A percentile compares a stretch with the other conserved stretches of the same genome.
Evolutionary conservation across 1,284 basidiomycete species (phyloP).

Genomic region (Moniliella sp.): DNA sequence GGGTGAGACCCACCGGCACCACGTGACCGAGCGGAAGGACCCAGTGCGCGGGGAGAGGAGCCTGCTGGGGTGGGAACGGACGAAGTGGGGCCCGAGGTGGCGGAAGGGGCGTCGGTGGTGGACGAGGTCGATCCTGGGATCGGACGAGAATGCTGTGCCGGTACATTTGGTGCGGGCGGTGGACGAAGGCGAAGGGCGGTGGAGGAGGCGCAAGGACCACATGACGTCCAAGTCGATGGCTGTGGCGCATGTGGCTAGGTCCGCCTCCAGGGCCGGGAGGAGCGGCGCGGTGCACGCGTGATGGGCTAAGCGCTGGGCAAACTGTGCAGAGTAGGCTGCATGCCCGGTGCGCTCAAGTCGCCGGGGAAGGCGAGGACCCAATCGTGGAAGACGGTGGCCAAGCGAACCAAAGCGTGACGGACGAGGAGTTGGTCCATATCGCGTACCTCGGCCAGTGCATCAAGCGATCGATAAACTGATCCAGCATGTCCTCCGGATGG

Average conservation of each 20-base stretch:
- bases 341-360: constrained; percentile 16
- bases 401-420: constrained; percentile 11
- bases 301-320: constrained; percentile 9
- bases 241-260: constrained; percentile 8
- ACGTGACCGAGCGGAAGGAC: too few species aligned
- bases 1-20: too few species aligned
- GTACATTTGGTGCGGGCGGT: too few species aligned
- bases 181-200: too few species aligned
- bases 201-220: too few species aligned
- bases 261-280: constrained; percentile 7
- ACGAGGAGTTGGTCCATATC: constrained; percentile 12
- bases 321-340: constrained; percentile 10
- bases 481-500: constrained; percentile 15
- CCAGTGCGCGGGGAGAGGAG: too few species aligned
- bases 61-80: too few species aligned
- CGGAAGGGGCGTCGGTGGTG: too few species aligned
- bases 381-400: constrained; percentile 18
- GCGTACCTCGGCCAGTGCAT: constrained; percentile 12
- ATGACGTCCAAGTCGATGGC: constrained; percentile 16
- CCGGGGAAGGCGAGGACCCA: constrained; percentile 26
- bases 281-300: constrained; percentile 13
- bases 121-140: too few species aligned
- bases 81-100: too few species aligned
- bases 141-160: too few species aligned
- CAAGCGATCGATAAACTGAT: constrained; percentile 17